Conservation (phyloP, 148 eudicot genomes). For the Rhododendron ferrugineum region DNA sequence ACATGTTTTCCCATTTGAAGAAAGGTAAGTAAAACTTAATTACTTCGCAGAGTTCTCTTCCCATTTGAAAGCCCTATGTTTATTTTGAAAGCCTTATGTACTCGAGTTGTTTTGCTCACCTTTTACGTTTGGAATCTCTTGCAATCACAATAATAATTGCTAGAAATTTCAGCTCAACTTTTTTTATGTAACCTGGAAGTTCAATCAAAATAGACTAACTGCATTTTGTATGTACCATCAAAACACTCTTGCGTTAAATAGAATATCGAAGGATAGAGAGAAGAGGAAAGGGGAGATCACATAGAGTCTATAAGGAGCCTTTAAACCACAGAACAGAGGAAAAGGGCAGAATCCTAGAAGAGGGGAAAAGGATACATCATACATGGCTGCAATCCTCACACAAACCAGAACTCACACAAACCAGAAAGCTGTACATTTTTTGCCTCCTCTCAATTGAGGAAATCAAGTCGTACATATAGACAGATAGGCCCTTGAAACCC, state of each 20-base stretch:
- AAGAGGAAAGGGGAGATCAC: background rate
- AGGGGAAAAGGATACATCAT: background rate
- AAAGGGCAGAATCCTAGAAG: background rate
- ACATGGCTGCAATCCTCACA: background rate
- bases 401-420: background rate
- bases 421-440: background rate
- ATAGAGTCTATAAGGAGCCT: background rate
- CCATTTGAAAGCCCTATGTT: background rate
- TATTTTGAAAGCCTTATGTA: background rate
- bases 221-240: background rate
- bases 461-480: background rate
- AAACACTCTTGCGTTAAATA: background rate
- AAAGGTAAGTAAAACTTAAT: slow-evolving; percentile 46
- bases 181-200: background rate
- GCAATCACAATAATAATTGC: background rate
- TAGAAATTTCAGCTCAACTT: background rate
- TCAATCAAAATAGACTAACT: background rate
- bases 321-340: background rate
- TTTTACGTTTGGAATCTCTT: background rate
- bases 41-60: background rate
- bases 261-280: background rate
- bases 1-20: slow-evolving; percentile 90
- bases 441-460: background rate
- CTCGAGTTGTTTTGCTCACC: background rate
- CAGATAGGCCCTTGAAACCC: background rate